Evolutionary conservation across 2,329 filamentous ascomycete genomes (phyloP).

Genomic region (Canariomyces notabilis): DNA sequence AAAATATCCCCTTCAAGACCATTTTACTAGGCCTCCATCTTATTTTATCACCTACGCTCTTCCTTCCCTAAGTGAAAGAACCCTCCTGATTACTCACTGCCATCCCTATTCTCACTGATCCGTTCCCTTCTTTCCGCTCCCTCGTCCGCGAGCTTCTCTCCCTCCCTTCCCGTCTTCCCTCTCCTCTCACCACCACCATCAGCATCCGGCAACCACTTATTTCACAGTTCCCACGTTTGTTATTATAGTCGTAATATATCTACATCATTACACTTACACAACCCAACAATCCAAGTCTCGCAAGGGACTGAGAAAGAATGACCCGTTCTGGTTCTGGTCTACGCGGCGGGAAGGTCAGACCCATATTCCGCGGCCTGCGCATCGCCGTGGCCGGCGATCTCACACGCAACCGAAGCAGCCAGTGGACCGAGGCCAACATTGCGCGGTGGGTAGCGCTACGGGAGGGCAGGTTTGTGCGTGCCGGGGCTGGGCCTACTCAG

Average conservation of each 20-base stretch:
- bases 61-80: too few relatives aligned
- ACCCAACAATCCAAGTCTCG: too few relatives aligned
- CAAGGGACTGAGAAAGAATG: too few relatives aligned
- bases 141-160: not conserved
- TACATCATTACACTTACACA: not conserved
- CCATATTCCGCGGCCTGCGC: slow-evolving; percentile 23
- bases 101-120: not conserved
- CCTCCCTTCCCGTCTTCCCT: not conserved
- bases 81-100: too few relatives aligned
- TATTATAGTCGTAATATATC: too few relatives aligned
- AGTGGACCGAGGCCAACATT: slow-evolving; percentile 50
- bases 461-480: slow-evolving; percentile 50
- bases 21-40: too few relatives aligned
- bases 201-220: too few relatives aligned
- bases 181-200: not conserved
- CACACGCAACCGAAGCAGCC: slow-evolving; percentile 41
- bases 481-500: too few relatives aligned
- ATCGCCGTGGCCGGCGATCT: slow-evolving; percentile 51
- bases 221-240: too few relatives aligned
- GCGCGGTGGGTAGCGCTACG: slow-evolving; percentile 60
- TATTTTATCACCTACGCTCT: too few relatives aligned
- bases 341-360: slow-evolving; percentile 13
- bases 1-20: not conserved
- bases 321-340: not conserved
- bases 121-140: not conserved